phyloP scores from a whole-genome alignment of 2,329 filamentous ascomycete genomes.

The Hortaea sp. region DNA sequence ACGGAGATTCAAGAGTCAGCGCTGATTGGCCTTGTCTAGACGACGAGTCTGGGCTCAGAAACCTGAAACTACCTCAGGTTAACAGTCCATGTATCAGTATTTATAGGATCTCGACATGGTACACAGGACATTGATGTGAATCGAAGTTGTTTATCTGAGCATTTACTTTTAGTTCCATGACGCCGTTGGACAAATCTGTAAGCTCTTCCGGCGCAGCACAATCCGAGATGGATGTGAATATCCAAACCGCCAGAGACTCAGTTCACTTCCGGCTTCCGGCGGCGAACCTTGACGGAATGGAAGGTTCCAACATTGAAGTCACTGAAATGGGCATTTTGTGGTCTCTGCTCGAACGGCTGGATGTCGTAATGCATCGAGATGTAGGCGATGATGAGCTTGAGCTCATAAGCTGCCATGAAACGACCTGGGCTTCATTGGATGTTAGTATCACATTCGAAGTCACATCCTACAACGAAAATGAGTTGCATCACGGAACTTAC shows the following conservation, averaged over 20 bases:
- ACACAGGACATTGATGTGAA: no score
- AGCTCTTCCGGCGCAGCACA: no score
- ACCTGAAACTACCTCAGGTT: neutral
- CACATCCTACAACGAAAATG: no score
- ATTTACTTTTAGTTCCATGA: no score
- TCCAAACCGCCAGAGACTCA: no score
- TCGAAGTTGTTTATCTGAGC: no score
- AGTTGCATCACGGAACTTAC: slow-evolving; percentile 1
- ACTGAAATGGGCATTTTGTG: slow-evolving; percentile 1
- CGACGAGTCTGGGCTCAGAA: slow-evolving; percentile 1
- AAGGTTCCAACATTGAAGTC: slow-evolving; percentile 2
- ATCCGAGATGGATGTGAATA: no score
- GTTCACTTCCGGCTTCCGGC: neutral
- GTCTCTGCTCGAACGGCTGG: slow-evolving; percentile 8
- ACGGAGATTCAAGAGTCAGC: neutral
- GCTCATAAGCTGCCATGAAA: slow-evolving; percentile 28
- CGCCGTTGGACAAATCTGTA: no score
- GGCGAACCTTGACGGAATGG: neutral
- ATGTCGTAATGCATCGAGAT: slow-evolving; percentile 29
- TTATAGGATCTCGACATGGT: no score
- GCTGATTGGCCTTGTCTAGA: neutral
- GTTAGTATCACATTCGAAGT: neutral
- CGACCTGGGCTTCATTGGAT: slow-evolving; percentile 24
- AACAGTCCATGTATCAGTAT: no score
- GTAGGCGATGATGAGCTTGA: slow-evolving; percentile 29